These are phyloP conservation scores for Mallotus nudiflorus DNA, from an alignment of 345 rosid genomes.

Conservation along the genomic window DNA sequence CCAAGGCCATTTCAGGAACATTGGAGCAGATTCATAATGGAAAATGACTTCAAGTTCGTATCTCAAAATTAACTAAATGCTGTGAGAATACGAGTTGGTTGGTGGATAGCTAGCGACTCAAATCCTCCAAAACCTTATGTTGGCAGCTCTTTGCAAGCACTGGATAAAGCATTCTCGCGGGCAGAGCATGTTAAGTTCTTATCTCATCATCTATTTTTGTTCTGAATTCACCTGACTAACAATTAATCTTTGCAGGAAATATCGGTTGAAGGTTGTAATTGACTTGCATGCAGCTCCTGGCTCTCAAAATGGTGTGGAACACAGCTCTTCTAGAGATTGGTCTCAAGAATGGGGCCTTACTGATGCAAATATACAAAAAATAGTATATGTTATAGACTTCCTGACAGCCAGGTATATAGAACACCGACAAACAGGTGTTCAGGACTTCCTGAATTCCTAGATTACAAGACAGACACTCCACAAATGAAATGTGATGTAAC, in stretches of 20 bases:
- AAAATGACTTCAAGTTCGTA: conserved; percentile 60
- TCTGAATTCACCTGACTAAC: too few relatives aligned
- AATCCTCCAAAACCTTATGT: conserved; percentile 54
- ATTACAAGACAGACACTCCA: too few relatives aligned
- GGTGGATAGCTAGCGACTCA: conserved; percentile 71
- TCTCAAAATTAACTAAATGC: conserved; percentile 48
- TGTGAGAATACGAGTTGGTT: conserved; percentile 64
- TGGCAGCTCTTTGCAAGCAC: conserved; percentile 52
- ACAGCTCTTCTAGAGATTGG: conserved; percentile 55
- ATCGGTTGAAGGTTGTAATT: conserved; percentile 42
- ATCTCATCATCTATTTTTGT: too few relatives aligned
- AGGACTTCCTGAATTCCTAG: too few relatives aligned
- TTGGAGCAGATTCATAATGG: conserved; percentile 58
- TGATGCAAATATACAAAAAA: conserved; percentile 42
- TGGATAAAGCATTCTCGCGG: conserved; percentile 66
- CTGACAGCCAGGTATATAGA: conserved; percentile 41
- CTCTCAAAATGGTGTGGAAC: conserved; percentile 61
- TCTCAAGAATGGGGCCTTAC: conserved; percentile 63
- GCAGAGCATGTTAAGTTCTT: conserved; percentile 40
- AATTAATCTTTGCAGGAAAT: conserved; percentile 35
- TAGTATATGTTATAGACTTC: conserved; percentile 53
- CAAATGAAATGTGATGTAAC: too few relatives aligned
- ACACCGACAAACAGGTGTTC: too few relatives aligned
- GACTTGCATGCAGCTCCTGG: conserved; percentile 70
- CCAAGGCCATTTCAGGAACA: conserved; percentile 41